Evolutionary conservation across 371 early-diverging fungal genomes (phyloP).

Genomic region (Mortierella sp.): DNA sequence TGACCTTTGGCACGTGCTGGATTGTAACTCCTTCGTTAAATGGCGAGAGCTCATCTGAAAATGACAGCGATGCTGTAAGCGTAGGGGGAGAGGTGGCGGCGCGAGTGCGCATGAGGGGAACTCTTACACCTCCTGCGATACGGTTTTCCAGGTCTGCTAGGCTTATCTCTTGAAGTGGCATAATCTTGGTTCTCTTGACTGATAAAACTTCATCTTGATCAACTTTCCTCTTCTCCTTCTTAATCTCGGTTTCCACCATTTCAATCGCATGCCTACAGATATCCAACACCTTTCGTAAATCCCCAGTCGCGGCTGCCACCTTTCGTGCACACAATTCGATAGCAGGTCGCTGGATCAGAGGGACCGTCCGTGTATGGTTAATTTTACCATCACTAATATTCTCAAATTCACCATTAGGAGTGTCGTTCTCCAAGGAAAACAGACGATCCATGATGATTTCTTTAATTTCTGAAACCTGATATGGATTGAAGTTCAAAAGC

Average conservation of each 20-base stretch:
- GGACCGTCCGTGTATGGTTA: slow-evolving; percentile 18
- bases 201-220: neutral
- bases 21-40: slow-evolving; percentile 5
- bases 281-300: slow-evolving; percentile 91
- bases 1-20: slow-evolving; percentile 71
- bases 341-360: slow-evolving; percentile 84
- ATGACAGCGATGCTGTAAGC: neutral
- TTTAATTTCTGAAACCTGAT: slow-evolving; percentile 82
- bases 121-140: slow-evolving; percentile 20
- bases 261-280: slow-evolving; percentile 90
- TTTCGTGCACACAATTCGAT: slow-evolving; percentile 96
- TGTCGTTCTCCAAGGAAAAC: slow-evolving; percentile 48
- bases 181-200: neutral
- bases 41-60: neutral
- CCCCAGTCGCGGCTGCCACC: slow-evolving; percentile 91
- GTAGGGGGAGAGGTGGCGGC: neutral
- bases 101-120: neutral
- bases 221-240: slow-evolving; percentile 30
- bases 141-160: slow-evolving; percentile 30
- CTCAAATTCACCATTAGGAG: neutral
- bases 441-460: slow-evolving; percentile 88
- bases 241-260: slow-evolving; percentile 76
- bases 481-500: slow-evolving; percentile 88
- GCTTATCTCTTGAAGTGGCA: slow-evolving; percentile 34
- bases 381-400: slow-evolving; percentile 13